phyloP scores from a whole-genome alignment of 768 basidiomycete species.

The Filobasidium wieringae region DNA sequence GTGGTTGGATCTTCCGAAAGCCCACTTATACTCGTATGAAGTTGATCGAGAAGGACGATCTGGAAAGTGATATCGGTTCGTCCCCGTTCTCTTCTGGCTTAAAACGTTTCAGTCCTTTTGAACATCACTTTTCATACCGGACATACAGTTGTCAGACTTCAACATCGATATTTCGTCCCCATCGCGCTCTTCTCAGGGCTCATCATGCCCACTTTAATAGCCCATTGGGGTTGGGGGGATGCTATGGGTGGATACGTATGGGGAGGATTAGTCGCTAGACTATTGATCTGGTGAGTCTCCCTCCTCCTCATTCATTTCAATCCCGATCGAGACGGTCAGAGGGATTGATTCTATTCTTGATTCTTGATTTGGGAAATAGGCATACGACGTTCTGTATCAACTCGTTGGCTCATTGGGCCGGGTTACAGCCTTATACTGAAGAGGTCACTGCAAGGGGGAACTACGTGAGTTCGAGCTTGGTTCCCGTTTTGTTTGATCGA shows the following conservation, averaged over 20 bases:
- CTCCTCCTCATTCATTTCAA: conserved; percentile 42
- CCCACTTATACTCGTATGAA: conserved; percentile 54
- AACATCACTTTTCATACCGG: too few relatives aligned
- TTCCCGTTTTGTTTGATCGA: background rate
- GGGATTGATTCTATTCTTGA: too few relatives aligned
- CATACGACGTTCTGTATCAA: conserved; percentile 38
- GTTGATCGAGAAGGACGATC: conserved; percentile 55
- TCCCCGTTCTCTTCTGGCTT: background rate
- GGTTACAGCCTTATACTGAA: conserved; percentile 66
- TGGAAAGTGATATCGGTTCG: conserved; percentile 58
- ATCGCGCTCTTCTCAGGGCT: conserved; percentile 54
- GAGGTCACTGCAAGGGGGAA: conserved; percentile 68
- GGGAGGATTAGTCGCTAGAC: conserved; percentile 54
- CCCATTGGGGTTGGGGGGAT: conserved; percentile 51
- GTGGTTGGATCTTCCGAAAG: conserved; percentile 79
- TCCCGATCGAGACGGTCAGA: background rate
- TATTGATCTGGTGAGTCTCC: conserved; percentile 45
- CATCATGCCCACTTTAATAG: conserved; percentile 49
- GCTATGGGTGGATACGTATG: conserved; percentile 57
- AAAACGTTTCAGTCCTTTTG: background rate
- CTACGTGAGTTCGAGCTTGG: conserved; percentile 45
- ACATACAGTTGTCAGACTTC: conserved; percentile 53
- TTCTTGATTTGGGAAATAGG: too few relatives aligned
- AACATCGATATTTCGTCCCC: conserved; percentile 58
- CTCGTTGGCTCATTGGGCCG: conserved; percentile 63